These are phyloP conservation scores for Chenopodium album DNA, from an alignment of 148 eudicot genomes.

Conservation along the genomic window DNA sequence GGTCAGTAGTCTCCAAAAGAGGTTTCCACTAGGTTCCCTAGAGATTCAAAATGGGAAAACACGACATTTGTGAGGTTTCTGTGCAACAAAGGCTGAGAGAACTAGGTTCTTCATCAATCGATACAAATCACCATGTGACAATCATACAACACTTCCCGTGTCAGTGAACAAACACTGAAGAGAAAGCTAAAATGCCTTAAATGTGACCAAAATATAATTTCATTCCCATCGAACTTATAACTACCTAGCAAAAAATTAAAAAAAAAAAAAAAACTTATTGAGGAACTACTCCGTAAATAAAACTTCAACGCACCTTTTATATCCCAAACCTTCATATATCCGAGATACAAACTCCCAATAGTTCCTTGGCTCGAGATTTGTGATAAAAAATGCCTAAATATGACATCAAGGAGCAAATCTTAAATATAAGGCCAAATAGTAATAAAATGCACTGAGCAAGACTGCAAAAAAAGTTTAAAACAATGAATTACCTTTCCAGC, in stretches of 20 bases:
- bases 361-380: slow-evolving; percentile 71
- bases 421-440: slow-evolving; percentile 10
- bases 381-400: slow-evolving; percentile 79
- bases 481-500: slow-evolving; percentile 67
- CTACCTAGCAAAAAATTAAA: slow-evolving; percentile 14
- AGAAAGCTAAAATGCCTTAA: background rate
- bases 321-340: slow-evolving; percentile 69
- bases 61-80: background rate
- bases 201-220: too few relatives aligned
- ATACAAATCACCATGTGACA: background rate
- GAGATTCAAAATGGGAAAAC: background rate
- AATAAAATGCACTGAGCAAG: slow-evolving; percentile 9
- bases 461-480: background rate
- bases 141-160: background rate
- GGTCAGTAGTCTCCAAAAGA: too few relatives aligned
- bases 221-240: background rate
- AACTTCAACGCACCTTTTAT: slow-evolving; percentile 56
- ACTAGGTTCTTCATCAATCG: background rate
- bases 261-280: background rate
- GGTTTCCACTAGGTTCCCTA: too few relatives aligned
- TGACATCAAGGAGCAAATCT: slow-evolving; percentile 4
- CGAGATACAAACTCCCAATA: slow-evolving; percentile 69
- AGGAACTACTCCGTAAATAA: background rate
- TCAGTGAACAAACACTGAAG: background rate
- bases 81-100: background rate